These are phyloP conservation scores for Emergomyces pasteurianus DNA, from an alignment of 2,329 filamentous ascomycete species.

Conservation along the genomic window DNA sequence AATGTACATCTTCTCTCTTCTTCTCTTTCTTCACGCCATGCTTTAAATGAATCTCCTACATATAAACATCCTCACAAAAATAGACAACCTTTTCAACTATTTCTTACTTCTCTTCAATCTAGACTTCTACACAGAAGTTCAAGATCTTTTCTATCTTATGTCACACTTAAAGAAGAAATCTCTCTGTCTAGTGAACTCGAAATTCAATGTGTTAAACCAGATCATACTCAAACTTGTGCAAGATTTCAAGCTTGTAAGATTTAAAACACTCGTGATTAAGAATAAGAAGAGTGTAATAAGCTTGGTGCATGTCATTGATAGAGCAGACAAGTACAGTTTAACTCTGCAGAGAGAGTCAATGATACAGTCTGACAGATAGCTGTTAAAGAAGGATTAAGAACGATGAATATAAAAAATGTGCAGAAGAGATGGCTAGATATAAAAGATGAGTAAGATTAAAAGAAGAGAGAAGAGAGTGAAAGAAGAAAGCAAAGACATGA, in stretches of 20 bases:
- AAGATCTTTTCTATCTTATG: slow-evolving; percentile 75
- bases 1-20: slow-evolving; percentile 85
- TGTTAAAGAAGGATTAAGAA: slow-evolving; percentile 59
- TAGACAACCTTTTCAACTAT: slow-evolving; percentile 83
- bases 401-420: slow-evolving; percentile 74
- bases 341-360: slow-evolving; percentile 78
- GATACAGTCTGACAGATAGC: slow-evolving; percentile 96
- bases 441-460: slow-evolving; percentile 74
- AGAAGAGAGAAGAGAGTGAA: slow-evolving; percentile 62
- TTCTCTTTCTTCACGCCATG: slow-evolving; percentile 91
- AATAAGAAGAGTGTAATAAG: slow-evolving; percentile 97
- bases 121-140: slow-evolving; percentile 94
- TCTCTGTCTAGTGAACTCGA: slow-evolving; percentile 54
- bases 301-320: slow-evolving; percentile 75
- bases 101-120: slow-evolving; percentile 85
- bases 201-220: slow-evolving; percentile 74
- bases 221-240: slow-evolving; percentile 80
- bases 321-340: slow-evolving; percentile 87
- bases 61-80: slow-evolving; percentile 92
- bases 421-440: slow-evolving; percentile 93
- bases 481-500: slow-evolving; percentile 55
- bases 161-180: slow-evolving; percentile 71
- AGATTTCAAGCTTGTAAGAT: slow-evolving; percentile 78
- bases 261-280: slow-evolving; percentile 89
- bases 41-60: slow-evolving; percentile 95